Conservation (phyloP, 2,329 filamentous ascomycete genomes). For the Microcyclospora pomicola region DNA sequence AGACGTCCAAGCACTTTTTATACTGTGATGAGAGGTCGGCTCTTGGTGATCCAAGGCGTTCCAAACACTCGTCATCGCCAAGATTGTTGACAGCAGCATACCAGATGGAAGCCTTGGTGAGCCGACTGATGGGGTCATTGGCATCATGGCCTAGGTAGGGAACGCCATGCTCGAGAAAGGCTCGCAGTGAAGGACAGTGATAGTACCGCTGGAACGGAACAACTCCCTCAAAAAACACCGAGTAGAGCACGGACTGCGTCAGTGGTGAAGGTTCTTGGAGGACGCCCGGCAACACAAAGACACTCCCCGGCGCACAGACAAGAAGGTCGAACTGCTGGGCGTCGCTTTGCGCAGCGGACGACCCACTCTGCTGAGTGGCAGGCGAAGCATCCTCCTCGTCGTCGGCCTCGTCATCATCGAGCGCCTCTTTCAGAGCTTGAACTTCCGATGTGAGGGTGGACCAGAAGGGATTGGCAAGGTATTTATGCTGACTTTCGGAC, state of each 20-base stretch:
- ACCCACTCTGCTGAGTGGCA: constrained; percentile 3
- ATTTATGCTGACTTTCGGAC: constrained; percentile 10
- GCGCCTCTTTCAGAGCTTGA: constrained; percentile 18
- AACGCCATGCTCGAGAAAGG: constrained; percentile 11
- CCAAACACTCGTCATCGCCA: constrained; percentile 17
- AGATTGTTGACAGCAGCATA: constrained; percentile 20
- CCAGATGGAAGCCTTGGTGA: constrained; percentile 17
- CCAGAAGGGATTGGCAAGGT: constrained; percentile 21
- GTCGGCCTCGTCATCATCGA: constrained; percentile 17
- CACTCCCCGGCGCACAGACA: constrained; percentile 16
- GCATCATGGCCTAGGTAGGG: constrained; percentile 15
- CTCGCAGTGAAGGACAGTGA: constrained; percentile 15
- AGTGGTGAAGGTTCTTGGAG: constrained; percentile 12
- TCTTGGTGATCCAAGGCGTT: constrained; percentile 8
- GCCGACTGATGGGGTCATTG: constrained; percentile 12
- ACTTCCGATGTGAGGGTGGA: constrained; percentile 19
- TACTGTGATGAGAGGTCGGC: constrained; percentile 13
- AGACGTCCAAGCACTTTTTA: constrained; percentile 15
- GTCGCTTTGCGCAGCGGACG: background rate
- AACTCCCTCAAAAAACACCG: constrained; percentile 15
- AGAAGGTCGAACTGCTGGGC: constrained; percentile 16
- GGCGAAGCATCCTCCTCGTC: constrained; percentile 11
- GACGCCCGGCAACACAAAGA: constrained; percentile 22
- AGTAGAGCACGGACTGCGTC: constrained; percentile 9
- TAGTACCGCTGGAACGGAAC: constrained; percentile 18